These are phyloP conservation scores for Solanum boliviense DNA, from an alignment of 257 asterid species.

Conservation along the genomic window DNA sequence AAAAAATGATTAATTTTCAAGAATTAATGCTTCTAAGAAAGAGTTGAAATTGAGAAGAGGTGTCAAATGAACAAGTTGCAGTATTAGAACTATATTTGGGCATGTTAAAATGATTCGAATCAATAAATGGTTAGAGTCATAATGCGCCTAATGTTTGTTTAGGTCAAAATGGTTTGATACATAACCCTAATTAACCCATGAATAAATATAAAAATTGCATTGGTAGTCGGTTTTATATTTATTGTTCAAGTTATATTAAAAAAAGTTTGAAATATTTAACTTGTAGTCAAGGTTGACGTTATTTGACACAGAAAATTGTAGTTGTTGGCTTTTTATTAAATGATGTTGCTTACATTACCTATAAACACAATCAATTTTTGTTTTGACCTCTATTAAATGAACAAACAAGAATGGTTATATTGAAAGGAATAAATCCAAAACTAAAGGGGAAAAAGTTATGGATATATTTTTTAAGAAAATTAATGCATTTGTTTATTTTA, in stretches of 20 bases:
- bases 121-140: neutral
- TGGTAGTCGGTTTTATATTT: neutral
- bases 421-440: neutral
- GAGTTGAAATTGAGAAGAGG: neutral
- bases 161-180: neutral
- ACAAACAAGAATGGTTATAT: neutral
- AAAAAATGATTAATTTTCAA: neutral
- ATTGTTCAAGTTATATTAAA: neutral
- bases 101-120: neutral
- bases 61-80: neutral
- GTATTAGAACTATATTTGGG: neutral
- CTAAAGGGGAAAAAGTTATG: neutral
- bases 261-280: neutral
- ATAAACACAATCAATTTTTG: neutral
- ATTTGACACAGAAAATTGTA: neutral
- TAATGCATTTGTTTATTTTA: neutral
- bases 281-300: neutral
- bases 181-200: neutral
- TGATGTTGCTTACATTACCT: neutral
- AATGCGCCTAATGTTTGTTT: neutral
- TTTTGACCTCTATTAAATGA: neutral
- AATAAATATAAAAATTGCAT: neutral
- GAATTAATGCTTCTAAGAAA: neutral
- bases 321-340: neutral
- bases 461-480: neutral